Evolutionary conservation across 176 grass and related monocot genomes (phyloP).

Genomic region (Hsuehochloa calcarea): DNA sequence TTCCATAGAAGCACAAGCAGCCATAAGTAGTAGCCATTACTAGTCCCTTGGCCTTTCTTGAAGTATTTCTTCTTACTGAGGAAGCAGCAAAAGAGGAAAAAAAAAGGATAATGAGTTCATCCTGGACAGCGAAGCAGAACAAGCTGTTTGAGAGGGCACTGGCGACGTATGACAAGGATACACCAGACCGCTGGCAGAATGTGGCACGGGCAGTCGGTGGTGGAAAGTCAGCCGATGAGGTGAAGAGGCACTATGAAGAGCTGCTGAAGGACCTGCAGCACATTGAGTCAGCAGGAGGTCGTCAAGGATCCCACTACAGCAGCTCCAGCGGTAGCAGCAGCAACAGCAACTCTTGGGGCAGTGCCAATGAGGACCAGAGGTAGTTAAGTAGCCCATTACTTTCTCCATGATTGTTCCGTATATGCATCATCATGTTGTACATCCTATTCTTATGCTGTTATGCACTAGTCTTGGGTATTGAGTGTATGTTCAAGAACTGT

Average conservation of each 20-base stretch:
- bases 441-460: slow-evolving; percentile 11
- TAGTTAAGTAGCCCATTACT: slow-evolving; percentile 28
- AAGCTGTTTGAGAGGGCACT: slow-evolving; percentile 69
- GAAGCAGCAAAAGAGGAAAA: background rate
- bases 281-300: slow-evolving; percentile 35
- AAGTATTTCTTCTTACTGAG: slow-evolving; percentile 6
- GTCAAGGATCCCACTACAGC: slow-evolving; percentile 21
- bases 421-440: slow-evolving; percentile 1
- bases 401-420: background rate
- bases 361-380: slow-evolving; percentile 47
- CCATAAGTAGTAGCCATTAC: slow-evolving; percentile 11
- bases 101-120: slow-evolving; percentile 45
- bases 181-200: slow-evolving; percentile 75
- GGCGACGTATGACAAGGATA: slow-evolving; percentile 63
- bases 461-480: slow-evolving; percentile 4
- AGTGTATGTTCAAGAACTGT: background rate
- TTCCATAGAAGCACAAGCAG: slow-evolving; percentile 44
- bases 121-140: slow-evolving; percentile 68
- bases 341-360: slow-evolving; percentile 34
- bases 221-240: slow-evolving; percentile 62
- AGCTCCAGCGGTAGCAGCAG: slow-evolving; percentile 22
- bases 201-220: slow-evolving; percentile 56
- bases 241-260: slow-evolving; percentile 64
- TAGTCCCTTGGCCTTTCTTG: slow-evolving; percentile 13
- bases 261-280: slow-evolving; percentile 41